A percentile compares a stretch with the other conserved stretches of the same genome.
Conservation (phyloP, 495 filamentous ascomycete species). For the Penicillium daleae region DNA sequence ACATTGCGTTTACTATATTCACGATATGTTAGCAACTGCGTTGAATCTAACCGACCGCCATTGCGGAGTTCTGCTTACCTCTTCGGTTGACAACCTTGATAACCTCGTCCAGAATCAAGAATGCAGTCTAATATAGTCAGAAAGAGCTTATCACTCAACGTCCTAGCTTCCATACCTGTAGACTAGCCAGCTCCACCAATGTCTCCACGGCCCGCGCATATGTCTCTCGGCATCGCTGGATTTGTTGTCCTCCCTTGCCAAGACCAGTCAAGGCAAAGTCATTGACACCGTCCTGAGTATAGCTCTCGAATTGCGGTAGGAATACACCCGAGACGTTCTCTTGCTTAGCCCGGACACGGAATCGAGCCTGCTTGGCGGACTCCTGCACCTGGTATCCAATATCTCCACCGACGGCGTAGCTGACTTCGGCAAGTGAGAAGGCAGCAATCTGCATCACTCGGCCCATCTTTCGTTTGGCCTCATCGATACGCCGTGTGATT, state of each 20-base stretch:
- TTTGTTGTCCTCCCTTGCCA: conserved; percentile 96
- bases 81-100: conserved; percentile 99
- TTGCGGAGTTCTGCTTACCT: conserved; percentile 53
- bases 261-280: conserved; percentile 96
- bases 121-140: conserved; percentile 70
- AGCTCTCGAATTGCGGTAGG: conserved; percentile 88
- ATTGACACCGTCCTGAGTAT: conserved; percentile 79
- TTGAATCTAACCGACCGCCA: neutral
- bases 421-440: conserved; percentile 96
- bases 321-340: conserved; percentile 98
- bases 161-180: conserved; percentile 61
- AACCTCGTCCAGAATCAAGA: conserved; percentile 96
- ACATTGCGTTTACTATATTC: conserved; percentile 87
- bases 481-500: conserved; percentile 95
- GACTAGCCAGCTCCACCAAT: conserved; percentile 91
- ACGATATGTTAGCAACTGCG: conserved; percentile 6
- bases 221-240: conserved; percentile 91
- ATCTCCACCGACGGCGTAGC: conserved; percentile 94
- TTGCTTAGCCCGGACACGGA: conserved; percentile 90
- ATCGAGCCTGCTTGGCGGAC: conserved; percentile 87
- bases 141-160: neutral
- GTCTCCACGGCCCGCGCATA: conserved; percentile 98
- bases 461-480: conserved; percentile 99
- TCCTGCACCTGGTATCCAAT: conserved; percentile 98
- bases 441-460: conserved; percentile 99